Base-by-base conservation (phyloP, 139 green algal genomes). In the Yamagishiella unicocca region DNA sequence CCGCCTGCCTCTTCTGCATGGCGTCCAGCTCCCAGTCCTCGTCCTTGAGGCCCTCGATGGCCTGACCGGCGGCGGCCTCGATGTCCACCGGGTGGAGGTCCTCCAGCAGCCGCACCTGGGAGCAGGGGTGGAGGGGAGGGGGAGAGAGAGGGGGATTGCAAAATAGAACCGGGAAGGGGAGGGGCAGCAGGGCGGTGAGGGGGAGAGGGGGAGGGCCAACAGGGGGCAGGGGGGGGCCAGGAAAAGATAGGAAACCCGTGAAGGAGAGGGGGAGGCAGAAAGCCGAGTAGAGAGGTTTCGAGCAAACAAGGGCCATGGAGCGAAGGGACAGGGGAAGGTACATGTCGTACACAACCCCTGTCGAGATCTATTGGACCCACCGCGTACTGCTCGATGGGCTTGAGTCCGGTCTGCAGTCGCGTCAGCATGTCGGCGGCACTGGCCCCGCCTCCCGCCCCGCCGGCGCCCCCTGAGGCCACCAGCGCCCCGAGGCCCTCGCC, bases 1-100 rank as follows among this genome's bases (percentile, higher is more conserved):
- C 87, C 78, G 91, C 91, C 82, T 95, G 93, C 12, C 91, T 85
- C 67, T 87, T 83, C 84, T 93, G 89, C 58, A 97, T 93, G 71
- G 95, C 92, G 22, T 94, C 88, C 78, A 96, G 87, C 76, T 96
- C 90, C 91, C 91, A 97, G 83, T 96, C 92, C 81, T 74, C 83
- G 83, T 83, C 61, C 67, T 90, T 89, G 25, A 88, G 77, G 35
- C 72, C 90, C 61, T 90, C 86, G 25, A 90, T 85, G 33, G 80
- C 82, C 27, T 76, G 71, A 24, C 54, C 35, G 27, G 88, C 88
- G 2, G 83, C 74, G 0, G 76, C 90, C 45, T 91, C 87, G 19
- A 91, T 72, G 50, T 91, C 92, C 29, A 92, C 78, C 29, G 90
- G 82, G 46, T 86, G 25, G 43, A 89, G 25, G 38, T 88, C 82